Percentiles rank a stretch among this genome's conserved stretches.
Conservation (phyloP, 1,139 yeast species). For the Taphrina deformans region DNA sequence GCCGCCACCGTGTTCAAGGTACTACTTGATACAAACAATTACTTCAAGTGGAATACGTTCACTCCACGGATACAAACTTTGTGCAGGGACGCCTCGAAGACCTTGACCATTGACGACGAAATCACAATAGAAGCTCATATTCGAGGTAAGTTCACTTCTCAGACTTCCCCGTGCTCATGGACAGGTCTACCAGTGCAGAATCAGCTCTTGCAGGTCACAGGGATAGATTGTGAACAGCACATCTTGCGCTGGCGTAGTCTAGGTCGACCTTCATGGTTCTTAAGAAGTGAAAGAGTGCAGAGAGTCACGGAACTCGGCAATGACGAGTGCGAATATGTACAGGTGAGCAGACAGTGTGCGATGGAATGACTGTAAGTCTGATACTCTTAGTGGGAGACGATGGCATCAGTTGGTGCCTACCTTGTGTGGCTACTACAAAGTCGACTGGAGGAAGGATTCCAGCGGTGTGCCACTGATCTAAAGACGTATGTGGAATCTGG, state of each 20-base stretch:
- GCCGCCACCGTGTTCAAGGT: neutral
- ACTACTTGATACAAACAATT: neutral
- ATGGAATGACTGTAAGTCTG: too few relatives aligned
- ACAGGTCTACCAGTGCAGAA: slow-evolving; percentile 6
- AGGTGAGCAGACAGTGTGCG: too few relatives aligned
- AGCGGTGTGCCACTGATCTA: slow-evolving; percentile 3
- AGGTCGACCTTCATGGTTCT: slow-evolving; percentile 6
- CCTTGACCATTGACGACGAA: neutral
- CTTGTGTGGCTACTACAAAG: neutral
- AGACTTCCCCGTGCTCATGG: too few relatives aligned
- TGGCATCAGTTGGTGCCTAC: slow-evolving; percentile 7
- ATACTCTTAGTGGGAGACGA: slow-evolving; percentile 5
- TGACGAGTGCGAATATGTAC: neutral
- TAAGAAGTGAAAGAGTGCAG: slow-evolving; percentile 12
- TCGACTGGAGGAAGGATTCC: slow-evolving; percentile 1
- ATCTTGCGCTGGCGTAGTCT: slow-evolving; percentile 1
- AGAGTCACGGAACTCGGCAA: neutral
- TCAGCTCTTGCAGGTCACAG: neutral
- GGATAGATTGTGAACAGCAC: neutral
- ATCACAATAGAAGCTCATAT: slow-evolving; percentile 3
- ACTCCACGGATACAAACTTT: neutral
- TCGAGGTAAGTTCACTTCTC: neutral
- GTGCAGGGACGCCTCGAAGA: neutral
- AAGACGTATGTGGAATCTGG: neutral
- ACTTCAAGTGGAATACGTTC: slow-evolving; percentile 10